phyloP scores from a whole-genome alignment of 1,139 yeast genomes.

The Blastobotrys apis region DNA sequence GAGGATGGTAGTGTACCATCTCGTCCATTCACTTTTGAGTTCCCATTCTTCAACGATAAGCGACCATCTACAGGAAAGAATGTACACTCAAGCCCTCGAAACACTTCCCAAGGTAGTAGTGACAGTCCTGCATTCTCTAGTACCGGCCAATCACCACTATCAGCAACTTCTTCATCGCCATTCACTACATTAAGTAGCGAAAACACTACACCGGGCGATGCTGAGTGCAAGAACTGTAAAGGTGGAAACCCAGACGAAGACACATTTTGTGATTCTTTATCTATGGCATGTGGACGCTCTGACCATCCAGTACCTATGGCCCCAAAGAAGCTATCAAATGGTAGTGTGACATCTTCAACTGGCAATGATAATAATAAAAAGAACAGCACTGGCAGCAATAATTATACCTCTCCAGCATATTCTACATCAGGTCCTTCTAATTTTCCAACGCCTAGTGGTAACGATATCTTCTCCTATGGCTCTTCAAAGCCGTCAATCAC shows the following conservation, averaged over 20 bases:
- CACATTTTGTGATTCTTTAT: constrained; percentile 66
- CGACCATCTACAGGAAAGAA: not conserved
- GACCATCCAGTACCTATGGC: constrained; percentile 52
- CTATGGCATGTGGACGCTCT: constrained; percentile 77
- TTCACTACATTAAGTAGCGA: constrained; percentile 12
- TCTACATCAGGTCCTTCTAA: too few species aligned
- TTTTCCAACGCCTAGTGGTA: not conserved
- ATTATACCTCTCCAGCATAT: not conserved
- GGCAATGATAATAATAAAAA: too few species aligned
- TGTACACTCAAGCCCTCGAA: not conserved
- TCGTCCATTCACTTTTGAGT: constrained; percentile 38
- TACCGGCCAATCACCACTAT: constrained; percentile 2
- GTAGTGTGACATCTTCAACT: not conserved
- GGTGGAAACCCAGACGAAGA: constrained; percentile 8
- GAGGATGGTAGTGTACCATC: constrained; percentile 2
- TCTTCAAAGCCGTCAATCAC: constrained; percentile 6
- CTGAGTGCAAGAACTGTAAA: constrained; percentile 1
- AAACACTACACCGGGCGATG: constrained; percentile 4
- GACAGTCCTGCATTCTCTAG: not conserved
- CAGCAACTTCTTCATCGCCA: constrained; percentile 10
- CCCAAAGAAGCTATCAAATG: not conserved
- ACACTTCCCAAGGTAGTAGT: not conserved
- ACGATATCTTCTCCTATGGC: not conserved
- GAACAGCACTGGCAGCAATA: too few species aligned
- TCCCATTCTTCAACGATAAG: constrained; percentile 35